These are phyloP conservation scores for Cyberlindnera mississippiensis DNA, from an alignment of 805 yeast species.

Conservation along the genomic window DNA sequence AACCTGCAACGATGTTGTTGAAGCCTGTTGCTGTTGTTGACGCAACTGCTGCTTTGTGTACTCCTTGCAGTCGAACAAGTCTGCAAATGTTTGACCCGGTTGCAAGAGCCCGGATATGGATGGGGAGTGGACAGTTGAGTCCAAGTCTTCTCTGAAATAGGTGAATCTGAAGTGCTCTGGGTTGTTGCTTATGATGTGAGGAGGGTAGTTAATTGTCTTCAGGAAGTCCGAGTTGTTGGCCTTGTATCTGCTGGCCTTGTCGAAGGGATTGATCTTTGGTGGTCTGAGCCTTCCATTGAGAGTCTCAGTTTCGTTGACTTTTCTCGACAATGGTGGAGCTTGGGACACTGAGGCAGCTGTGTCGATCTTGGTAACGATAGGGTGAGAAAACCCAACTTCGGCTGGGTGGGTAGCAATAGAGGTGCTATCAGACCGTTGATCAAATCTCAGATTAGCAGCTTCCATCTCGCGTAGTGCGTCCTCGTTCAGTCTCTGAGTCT, in stretches of 20 bases:
- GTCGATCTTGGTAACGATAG: conserved; percentile 41
- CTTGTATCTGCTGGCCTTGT: conserved; percentile 28
- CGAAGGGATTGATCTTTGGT: conserved; percentile 73
- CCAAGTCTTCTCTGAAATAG: conserved; percentile 85
- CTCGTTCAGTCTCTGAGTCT: conserved; percentile 44
- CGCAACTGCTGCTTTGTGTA: conserved; percentile 12
- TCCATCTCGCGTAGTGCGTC: conserved; percentile 38
- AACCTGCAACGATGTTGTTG: background rate
- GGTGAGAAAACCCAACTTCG: conserved; percentile 37
- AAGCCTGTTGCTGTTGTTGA: background rate
- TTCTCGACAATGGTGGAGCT: conserved; percentile 30
- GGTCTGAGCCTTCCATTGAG: conserved; percentile 70
- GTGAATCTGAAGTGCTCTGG: conserved; percentile 74
- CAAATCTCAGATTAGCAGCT: conserved; percentile 35
- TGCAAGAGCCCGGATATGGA: conserved; percentile 77
- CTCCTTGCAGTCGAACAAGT: conserved; percentile 52
- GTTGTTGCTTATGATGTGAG: conserved; percentile 40
- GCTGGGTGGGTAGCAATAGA: conserved; percentile 22
- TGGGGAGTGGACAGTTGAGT: conserved; percentile 87
- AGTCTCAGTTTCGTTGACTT: conserved; percentile 53
- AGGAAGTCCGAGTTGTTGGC: conserved; percentile 21
- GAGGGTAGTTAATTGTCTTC: conserved; percentile 35
- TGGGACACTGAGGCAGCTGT: conserved; percentile 3
- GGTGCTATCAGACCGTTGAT: conserved; percentile 26
- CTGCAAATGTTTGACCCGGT: conserved; percentile 56